Conservation (phyloP, 768 basidiomycete species). For the Omphalotus guepiniiformis region DNA sequence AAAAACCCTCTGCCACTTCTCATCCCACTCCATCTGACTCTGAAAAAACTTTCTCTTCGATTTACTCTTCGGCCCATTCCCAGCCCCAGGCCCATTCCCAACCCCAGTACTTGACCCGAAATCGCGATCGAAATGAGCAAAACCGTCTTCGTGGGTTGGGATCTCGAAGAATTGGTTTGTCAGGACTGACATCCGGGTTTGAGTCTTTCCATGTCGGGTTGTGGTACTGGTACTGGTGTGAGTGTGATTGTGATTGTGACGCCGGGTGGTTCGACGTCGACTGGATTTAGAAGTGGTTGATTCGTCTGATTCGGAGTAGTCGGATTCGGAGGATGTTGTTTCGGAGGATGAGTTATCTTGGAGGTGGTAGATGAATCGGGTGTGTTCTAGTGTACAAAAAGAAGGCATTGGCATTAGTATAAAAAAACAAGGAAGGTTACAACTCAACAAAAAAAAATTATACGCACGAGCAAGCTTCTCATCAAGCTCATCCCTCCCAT, state of each 20-base stretch:
- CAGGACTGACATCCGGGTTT: background rate
- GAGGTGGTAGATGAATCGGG: conserved; percentile 57
- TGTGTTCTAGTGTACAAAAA: conserved; percentile 44
- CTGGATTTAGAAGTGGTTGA: conserved; percentile 32
- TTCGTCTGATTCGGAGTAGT: conserved; percentile 47
- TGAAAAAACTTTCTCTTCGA: background rate
- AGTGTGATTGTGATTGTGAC: background rate
- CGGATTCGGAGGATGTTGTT: conserved; percentile 44
- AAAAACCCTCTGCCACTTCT: background rate
- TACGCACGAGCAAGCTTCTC: conserved; percentile 68
- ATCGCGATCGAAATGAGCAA: background rate
- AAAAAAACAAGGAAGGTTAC: background rate
- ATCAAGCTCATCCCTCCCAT: conserved; percentile 56
- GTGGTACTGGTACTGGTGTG: background rate
- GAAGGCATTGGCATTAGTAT: background rate
- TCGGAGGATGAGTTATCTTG: conserved; percentile 46
- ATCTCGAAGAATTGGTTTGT: background rate
- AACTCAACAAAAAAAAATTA: background rate
- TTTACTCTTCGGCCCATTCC: background rate
- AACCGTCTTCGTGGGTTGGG: background rate
- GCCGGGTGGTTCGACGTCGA: conserved; percentile 21
- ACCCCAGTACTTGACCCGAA: background rate
- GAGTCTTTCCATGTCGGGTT: background rate
- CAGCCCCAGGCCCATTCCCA: background rate
- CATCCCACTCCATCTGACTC: no score